Evolutionary conservation across 352 stramenopile species (phyloP), one percentile per base, ranked within the genome.

Genomic region (Aphanomyces euteiches): DNA sequence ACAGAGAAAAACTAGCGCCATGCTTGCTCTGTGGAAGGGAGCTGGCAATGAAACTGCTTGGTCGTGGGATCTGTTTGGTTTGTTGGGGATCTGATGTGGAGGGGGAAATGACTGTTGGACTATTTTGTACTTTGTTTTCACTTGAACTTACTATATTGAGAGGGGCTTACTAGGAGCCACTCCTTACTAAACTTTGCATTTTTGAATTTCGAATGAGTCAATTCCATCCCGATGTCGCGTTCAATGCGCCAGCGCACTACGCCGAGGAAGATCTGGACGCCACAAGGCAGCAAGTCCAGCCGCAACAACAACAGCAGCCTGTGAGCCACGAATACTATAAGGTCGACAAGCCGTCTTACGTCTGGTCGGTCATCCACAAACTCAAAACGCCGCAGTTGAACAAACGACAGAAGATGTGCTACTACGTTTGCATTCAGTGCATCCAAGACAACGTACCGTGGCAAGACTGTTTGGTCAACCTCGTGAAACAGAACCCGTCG

Each of bases 361-460:
- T 61, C 28, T 61, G 54, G 54, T 61, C 54, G 15, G 21, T 61
- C 54, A 61, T 61, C 54, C 37, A 61, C 54, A 61, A 61, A 37
- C 54, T 61, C 17, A 61, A 61, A 37, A 61, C 54, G 54, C 54
- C 54, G 34, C 54, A 61, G n/a, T 37, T 61, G 54, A 61, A 61
- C 54, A 61, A 61, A 37, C 54, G 54, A 13, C 54, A 61, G n/a
- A 61, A 61, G 5, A 61, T 41, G 54, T 61, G 54, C 54, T 61
- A 45, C 34, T 61, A 61, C 54, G 54, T 61, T 28, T 61, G 54
- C 21, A 39, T 39, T 12, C 19, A 61, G 54, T 61, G 54, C 28
- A 61, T 61, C 37, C 17, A 61, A 37, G 54, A 61, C 28, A 61
- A 61, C 21, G 54, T 61, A 1, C 54, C 54, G n/a, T 61, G 54